phyloP scores from a whole-genome alignment of 768 basidiomycete genomes.

The Boletus vinaceobasis region DNA sequence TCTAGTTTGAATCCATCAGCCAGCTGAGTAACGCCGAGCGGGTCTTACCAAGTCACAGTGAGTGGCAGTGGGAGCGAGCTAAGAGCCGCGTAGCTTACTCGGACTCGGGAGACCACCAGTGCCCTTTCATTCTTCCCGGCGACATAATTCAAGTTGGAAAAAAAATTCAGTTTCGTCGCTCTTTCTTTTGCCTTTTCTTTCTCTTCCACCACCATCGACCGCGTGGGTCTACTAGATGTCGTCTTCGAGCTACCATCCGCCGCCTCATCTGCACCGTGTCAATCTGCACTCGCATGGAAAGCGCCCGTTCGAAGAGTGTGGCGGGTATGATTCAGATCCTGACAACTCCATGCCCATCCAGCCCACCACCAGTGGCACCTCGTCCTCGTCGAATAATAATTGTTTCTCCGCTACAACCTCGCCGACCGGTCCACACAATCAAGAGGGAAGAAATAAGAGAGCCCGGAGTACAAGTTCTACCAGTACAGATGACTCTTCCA shows the following conservation, averaged over 20 bases:
- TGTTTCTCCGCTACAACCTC: conserved; percentile 10
- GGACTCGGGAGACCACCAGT: background rate
- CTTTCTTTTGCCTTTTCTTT: background rate
- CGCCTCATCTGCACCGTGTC: conserved; percentile 25
- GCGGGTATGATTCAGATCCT: conserved; percentile 33
- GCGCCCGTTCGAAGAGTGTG: conserved; percentile 33
- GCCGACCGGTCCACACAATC: conserved; percentile 28
- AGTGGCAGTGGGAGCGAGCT: conserved; percentile 10
- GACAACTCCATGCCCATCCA: conserved; percentile 26
- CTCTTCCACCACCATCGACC: conserved; percentile 20
- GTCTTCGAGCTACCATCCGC: conserved; percentile 22
- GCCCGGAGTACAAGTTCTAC: conserved; percentile 53
- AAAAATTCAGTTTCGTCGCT: background rate
- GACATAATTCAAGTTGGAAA: conserved; percentile 3
- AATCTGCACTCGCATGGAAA: conserved; percentile 27
- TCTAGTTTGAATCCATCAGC: background rate
- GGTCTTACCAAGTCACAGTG: background rate
- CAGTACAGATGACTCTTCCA: conserved; percentile 33
- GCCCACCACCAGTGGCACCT: conserved; percentile 26
- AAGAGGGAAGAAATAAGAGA: conserved; percentile 54
- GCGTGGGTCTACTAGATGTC: conserved; percentile 18
- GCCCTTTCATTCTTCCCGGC: background rate
- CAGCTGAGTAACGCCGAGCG: background rate
- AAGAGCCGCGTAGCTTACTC: conserved; percentile 10
- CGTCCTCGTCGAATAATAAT: conserved; percentile 14